phyloP scores from a whole-genome alignment of 2,329 filamentous ascomycete species.

The Diaporthe citrichinensis region DNA sequence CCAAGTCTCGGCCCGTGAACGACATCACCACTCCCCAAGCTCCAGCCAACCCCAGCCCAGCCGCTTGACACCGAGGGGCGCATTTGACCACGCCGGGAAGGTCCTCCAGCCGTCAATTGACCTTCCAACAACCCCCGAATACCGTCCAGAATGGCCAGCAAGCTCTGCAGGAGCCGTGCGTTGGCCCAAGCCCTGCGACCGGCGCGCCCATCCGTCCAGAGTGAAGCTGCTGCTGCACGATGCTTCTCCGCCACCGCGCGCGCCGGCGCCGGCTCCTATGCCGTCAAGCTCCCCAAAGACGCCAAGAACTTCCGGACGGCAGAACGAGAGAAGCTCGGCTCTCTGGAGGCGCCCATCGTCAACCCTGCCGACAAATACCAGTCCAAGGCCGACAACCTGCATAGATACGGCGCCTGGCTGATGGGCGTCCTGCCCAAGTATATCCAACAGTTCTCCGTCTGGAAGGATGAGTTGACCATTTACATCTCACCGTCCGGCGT shows the following conservation, averaged over 20 bases:
- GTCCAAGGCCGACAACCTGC: slow-evolving; percentile 87
- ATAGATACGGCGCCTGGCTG: slow-evolving; percentile 96
- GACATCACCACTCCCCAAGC: slow-evolving; percentile 40
- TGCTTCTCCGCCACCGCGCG: slow-evolving; percentile 65
- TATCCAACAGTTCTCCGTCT: slow-evolving; percentile 98
- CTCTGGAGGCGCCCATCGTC: slow-evolving; percentile 83
- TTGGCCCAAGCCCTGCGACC: slow-evolving; percentile 70
- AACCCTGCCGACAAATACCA: slow-evolving; percentile 95
- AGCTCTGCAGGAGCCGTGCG: slow-evolving; percentile 69
- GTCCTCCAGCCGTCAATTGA: slow-evolving; percentile 58
- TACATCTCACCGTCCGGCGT: slow-evolving; percentile 91
- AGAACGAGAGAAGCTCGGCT: slow-evolving; percentile 68
- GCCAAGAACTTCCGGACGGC: slow-evolving; percentile 77
- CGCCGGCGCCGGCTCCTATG: slow-evolving; percentile 54
- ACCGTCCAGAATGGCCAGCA: slow-evolving; percentile 69
- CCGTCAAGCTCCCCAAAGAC: slow-evolving; percentile 72
- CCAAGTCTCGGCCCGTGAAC: slow-evolving; percentile 17
- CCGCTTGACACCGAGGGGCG: background rate
- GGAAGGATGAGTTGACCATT: slow-evolving; percentile 98
- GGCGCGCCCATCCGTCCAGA: slow-evolving; percentile 60
- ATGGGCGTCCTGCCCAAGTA: slow-evolving; percentile 98
- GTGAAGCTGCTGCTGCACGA: slow-evolving; percentile 58
- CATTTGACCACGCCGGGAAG: slow-evolving; percentile 20
- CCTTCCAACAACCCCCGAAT: slow-evolving; percentile 50
- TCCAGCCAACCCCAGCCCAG: slow-evolving; percentile 25